These are phyloP conservation scores for Irpex lacteus DNA, from an alignment of 1,284 basidiomycete genomes.

Conservation along the genomic window DNA sequence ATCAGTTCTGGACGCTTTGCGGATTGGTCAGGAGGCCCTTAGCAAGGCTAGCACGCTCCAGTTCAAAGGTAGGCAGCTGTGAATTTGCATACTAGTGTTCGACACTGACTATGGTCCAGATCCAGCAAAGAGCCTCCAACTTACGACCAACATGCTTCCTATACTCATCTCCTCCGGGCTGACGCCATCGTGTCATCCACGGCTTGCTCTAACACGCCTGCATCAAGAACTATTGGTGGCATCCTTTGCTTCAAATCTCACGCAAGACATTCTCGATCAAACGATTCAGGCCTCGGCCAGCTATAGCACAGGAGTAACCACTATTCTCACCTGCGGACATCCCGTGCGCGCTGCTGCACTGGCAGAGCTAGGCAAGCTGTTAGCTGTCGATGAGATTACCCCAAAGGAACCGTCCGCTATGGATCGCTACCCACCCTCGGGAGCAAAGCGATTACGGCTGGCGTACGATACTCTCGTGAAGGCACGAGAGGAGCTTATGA, in stretches of 20 bases:
- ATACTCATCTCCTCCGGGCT: conserved; percentile 55
- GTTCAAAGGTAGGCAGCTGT: conserved; percentile 43
- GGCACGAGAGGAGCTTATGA: conserved; percentile 55
- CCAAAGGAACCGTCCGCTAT: conserved; percentile 8
- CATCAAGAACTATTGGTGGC: conserved; percentile 64
- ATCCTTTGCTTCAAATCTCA: conserved; percentile 35
- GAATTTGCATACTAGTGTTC: neutral
- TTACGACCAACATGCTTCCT: conserved; percentile 66
- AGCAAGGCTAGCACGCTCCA: conserved; percentile 66
- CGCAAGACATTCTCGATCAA: conserved; percentile 60
- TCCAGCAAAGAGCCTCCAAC: conserved; percentile 48
- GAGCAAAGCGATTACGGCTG: conserved; percentile 55
- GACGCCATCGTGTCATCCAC: conserved; percentile 67
- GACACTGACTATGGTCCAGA: conserved; percentile 37
- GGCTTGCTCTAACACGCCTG: conserved; percentile 71
- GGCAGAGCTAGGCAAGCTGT: conserved; percentile 79
- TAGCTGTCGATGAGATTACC: conserved; percentile 68
- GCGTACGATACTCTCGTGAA: conserved; percentile 61
- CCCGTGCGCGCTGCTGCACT: conserved; percentile 76
- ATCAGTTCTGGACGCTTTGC: conserved; percentile 55
- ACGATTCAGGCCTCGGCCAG: conserved; percentile 56
- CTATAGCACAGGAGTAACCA: conserved; percentile 53
- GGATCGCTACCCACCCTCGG: conserved; percentile 58
- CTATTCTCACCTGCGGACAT: conserved; percentile 65
- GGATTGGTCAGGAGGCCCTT: conserved; percentile 67